Evolutionary conservation across 1,139 yeast species (phyloP).

Genomic region (Lodderomyces jiufengensis): DNA sequence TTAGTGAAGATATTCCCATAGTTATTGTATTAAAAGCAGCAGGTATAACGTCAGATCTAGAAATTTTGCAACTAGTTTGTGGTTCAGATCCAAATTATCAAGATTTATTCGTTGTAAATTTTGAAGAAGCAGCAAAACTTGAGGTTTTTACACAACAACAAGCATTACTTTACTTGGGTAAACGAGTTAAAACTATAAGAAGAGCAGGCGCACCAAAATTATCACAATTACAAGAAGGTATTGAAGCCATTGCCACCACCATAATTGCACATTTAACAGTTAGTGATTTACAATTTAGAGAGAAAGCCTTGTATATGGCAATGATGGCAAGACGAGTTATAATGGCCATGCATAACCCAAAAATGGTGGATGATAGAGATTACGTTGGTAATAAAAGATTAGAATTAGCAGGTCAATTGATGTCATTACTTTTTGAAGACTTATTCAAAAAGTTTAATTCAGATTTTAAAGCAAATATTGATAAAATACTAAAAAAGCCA

Average conservation of each 20-base stretch:
- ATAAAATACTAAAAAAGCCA: constrained; percentile 88
- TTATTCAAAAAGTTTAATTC: constrained; percentile 91
- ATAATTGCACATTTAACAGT: constrained; percentile 94
- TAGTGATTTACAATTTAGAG: constrained; percentile 81
- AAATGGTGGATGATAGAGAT: constrained; percentile 96
- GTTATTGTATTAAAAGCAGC: constrained; percentile 93
- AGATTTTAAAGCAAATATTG: constrained; percentile 91
- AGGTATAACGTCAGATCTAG: constrained; percentile 89
- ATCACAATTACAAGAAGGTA: constrained; percentile 84
- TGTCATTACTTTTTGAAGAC: constrained; percentile 94
- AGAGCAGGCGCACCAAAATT: constrained; percentile 81
- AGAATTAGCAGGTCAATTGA: constrained; percentile 95
- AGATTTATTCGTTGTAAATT: constrained; percentile 85
- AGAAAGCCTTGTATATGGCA: constrained; percentile 90
- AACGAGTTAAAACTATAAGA: constrained; percentile 87
- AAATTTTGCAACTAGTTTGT: constrained; percentile 89
- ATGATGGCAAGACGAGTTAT: constrained; percentile 95
- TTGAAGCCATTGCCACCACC: constrained; percentile 95
- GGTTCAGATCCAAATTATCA: constrained; percentile 87
- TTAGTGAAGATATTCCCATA: constrained; percentile 92
- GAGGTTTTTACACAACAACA: constrained; percentile 91
- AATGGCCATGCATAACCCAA: constrained; percentile 93
- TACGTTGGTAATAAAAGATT: constrained; percentile 97
- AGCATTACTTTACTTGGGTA: constrained; percentile 87
- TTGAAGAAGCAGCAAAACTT: constrained; percentile 87